Evolutionary conservation across 345 rosid species (phyloP).

Genomic region (Turritis glabra): DNA sequence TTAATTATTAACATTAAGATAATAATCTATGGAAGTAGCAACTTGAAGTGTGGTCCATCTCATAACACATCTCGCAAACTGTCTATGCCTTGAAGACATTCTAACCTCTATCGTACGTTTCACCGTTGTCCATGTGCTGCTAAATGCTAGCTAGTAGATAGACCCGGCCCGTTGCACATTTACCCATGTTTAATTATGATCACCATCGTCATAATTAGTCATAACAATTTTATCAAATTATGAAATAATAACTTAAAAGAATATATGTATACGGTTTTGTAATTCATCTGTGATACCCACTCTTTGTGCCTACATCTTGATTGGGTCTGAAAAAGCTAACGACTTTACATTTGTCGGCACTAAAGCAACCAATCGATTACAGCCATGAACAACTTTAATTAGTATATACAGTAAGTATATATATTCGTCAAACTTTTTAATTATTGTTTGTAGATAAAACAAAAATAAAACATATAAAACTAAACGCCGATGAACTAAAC

Average conservation of each 20-base stretch:
- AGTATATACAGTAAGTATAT: too few species aligned
- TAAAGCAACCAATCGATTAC: constrained; percentile 32
- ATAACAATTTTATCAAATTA: constrained; percentile 2
- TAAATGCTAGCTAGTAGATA: not conserved
- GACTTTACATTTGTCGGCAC: constrained; percentile 38
- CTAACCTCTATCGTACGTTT: constrained; percentile 34
- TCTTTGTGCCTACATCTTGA: not conserved
- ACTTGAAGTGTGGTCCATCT: constrained; percentile 27
- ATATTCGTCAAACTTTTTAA: constrained; percentile 12
- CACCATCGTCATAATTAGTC: not conserved
- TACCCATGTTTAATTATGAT: constrained; percentile 23
- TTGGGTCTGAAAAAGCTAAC: constrained; percentile 17
- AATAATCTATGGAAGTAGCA: constrained; percentile 8
- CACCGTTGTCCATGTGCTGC: constrained; percentile 21
- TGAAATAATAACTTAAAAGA: too few species aligned
- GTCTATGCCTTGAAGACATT: constrained; percentile 29
- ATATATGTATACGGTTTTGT: not conserved
- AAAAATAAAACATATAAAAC: not conserved
- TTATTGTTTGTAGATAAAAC: constrained; percentile 3
- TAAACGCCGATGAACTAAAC: not conserved
- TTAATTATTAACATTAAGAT: not conserved
- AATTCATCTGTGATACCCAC: not conserved
- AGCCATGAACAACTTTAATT: constrained; percentile 8
- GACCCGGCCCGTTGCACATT: constrained; percentile 16
- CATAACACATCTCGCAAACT: not conserved